Conservation (phyloP, 2,329 filamentous ascomycete genomes). For the Ophiostoma ulmi region DNA sequence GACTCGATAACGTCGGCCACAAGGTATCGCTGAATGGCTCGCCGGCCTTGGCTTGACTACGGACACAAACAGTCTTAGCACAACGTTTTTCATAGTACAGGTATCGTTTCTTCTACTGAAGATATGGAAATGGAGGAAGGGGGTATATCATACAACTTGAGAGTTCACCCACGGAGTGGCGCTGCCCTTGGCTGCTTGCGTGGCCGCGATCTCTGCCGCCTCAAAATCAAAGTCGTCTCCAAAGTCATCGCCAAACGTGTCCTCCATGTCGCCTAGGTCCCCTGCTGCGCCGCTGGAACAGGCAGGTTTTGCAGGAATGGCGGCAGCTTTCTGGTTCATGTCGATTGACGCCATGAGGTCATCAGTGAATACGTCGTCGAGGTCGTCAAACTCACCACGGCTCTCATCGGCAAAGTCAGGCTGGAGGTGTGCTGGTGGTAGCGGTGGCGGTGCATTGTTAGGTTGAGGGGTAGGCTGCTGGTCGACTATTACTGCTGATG, state of each 20-base stretch:
- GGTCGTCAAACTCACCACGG: slow-evolving; percentile 55
- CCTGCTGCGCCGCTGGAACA: slow-evolving; percentile 1
- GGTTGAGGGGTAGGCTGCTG: background rate
- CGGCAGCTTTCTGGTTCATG: slow-evolving; percentile 14
- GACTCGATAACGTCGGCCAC: slow-evolving; percentile 68
- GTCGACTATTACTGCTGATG: background rate
- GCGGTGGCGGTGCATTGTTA: slow-evolving; percentile 28
- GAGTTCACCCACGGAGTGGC: slow-evolving; percentile 28
- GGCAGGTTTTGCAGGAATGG: slow-evolving; percentile 14
- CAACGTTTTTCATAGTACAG: background rate
- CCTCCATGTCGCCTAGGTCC: slow-evolving; percentile 34
- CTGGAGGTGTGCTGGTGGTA: slow-evolving; percentile 28
- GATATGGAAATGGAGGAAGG: background rate
- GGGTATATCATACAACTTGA: slow-evolving; percentile 49
- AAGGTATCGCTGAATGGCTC: slow-evolving; percentile 80
- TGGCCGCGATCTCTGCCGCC: slow-evolving; percentile 66
- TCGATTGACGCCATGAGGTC: slow-evolving; percentile 35
- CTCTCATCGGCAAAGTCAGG: background rate
- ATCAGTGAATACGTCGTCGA: slow-evolving; percentile 52
- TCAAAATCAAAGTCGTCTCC: slow-evolving; percentile 70
- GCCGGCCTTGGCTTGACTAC: slow-evolving; percentile 62
- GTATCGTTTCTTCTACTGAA: slow-evolving; percentile 11
- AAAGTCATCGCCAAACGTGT: slow-evolving; percentile 66
- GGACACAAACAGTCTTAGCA: slow-evolving; percentile 17
- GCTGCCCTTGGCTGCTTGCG: slow-evolving; percentile 48